Evolutionary conservation across 257 asterid genomes (phyloP), one percentile per base, ranked within the genome.

Genomic region (Schizonepeta tenuifolia): DNA sequence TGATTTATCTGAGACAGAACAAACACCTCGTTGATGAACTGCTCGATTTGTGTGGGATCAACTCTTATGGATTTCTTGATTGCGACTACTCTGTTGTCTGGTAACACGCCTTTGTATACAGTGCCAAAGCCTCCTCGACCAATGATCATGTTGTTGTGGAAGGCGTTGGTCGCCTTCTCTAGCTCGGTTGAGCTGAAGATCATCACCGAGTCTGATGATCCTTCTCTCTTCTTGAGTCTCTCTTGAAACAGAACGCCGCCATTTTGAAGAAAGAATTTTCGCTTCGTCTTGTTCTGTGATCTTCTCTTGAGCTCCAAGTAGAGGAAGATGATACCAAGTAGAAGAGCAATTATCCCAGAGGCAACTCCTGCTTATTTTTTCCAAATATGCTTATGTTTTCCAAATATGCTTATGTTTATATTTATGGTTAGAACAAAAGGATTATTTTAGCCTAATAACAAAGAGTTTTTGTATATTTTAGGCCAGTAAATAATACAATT

Each of bases 21-120:
- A 46, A 75, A 41, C 17, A 80, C 77, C 75, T 80, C 85, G 18
- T 83, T 81, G 26, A 81, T 74, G 73, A 84, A 84, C 38, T 84
- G 88, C 55, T 84, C 84, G 1, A 79, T 63, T 55, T 82, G 86
- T 26, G 35, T 55, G 0, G 79, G 76, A 62, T 80, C 84, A 14
- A 76, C 76, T 67, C 40, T 44, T 56, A 62, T 72, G 1, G 81
- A 76, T 56, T 69, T 80, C 44, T 76, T 72, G 68, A 80, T 63
- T 24, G 81, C 84, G 9, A 79, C 77, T 31, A 38, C 5, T 5
- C 38, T 72, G 2, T 47, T 67, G 5, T 75, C 70, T 9, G 43
- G 18, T 7, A 76, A 36, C 35, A 68, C 3, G 43, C 78, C 80
- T 71, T 58, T 72, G 66, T 57, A 77, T 6, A 72, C 81, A 6